Conservation (phyloP, 2,329 filamentous ascomycete species). For the Fusarium sp. region DNA sequence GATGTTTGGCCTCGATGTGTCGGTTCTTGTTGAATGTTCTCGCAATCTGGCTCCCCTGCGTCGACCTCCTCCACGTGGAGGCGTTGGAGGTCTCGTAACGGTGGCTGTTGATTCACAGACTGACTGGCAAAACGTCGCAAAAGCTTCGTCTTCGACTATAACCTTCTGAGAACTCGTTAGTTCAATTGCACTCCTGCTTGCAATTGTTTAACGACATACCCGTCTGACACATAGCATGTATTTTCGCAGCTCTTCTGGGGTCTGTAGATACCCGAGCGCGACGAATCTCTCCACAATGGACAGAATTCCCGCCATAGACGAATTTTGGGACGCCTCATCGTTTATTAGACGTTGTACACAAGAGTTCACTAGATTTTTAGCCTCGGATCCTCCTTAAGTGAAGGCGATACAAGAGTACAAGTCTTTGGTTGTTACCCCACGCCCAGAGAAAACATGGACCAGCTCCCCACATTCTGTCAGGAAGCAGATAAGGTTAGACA, state of each 20-base stretch:
- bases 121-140: not conserved
- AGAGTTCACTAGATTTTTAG: not conserved
- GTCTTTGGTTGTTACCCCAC: not conserved
- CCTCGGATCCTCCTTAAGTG: not conserved
- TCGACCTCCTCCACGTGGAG: not conserved
- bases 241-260: not conserved
- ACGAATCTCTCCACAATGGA: not conserved
- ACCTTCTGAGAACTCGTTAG: not conserved
- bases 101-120: not conserved
- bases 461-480: not conserved
- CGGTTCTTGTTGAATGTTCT: not conserved
- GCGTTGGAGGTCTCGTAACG: rapidly evolving
- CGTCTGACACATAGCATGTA: not conserved
- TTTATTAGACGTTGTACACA: rapidly evolving
- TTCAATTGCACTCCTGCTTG: rapidly evolving
- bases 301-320: rapidly evolving
- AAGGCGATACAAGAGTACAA: not conserved
- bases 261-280: not conserved
- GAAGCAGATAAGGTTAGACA: not conserved
- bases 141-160: not conserved
- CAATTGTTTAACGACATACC: rapidly evolving
- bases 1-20: not conserved
- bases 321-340: rapidly evolving
- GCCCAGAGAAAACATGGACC: not conserved
- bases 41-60: rapidly evolving